Base-by-base conservation (phyloP, 2,329 filamentous ascomycete genomes). In the Clarireedia monteithiana region DNA sequence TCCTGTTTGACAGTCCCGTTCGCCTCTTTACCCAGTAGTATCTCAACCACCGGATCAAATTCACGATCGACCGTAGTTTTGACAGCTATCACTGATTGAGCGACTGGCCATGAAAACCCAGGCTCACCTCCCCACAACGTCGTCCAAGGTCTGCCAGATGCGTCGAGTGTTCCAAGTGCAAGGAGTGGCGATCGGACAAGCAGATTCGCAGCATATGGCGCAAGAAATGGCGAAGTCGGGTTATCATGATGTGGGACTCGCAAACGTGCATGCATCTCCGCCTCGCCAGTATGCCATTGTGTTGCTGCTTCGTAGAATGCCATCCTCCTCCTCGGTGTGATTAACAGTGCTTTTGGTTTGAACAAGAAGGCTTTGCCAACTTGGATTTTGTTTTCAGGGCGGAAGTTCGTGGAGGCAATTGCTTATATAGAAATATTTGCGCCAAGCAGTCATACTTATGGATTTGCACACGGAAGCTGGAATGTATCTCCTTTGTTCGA, bases 91-190 rank as follows among this genome's bases (percentile, higher is more conserved):
- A 88, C 75, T 2, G 74, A 77, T 30, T 79, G 73, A 1, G 81
- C 83, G 0, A 91, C 71, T 0, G 81, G 77, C 47, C 77, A 74
- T 0, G 82, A 80, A 61, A 92, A 87, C 0, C 86, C 87, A 0
- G 78, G 71, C 56, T 84, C 74, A 15, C 89, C 89, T n/a, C 88
- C 88, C 81, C 86, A 87, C 10, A 94, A 61, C 0, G 86, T 86
- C 12, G 85, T 86, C 89, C 89, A 94, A 2, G 87, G 88, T 24
- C 80, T 74, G 2, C 78, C 77, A 15, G 81, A 66, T 1, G 72
- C 69, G 66, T 94, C 89, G 1, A 91, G 71, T 0, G 86, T 81
- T 1, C 89, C 89, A 20, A 94, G 71, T 0, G 87, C 88, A 9
- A 92, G 74, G 6, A 92, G 74, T 1, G 88, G 83, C 0, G 82